Conservation (phyloP, 148 eudicot species). For the Rhododendron mucronatum region DNA sequence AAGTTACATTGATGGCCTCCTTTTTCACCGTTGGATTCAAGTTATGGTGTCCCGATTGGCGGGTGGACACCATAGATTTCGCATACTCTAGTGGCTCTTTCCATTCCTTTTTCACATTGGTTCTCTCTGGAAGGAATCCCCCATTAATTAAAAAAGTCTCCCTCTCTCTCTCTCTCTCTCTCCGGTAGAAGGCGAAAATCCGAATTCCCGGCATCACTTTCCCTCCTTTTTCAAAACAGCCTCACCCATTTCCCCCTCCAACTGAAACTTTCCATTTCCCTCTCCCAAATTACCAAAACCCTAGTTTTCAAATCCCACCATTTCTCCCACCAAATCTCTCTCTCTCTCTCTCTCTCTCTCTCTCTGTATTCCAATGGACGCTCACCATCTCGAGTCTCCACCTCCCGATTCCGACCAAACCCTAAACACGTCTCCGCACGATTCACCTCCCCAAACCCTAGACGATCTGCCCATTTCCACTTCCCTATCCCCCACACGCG, state of each 20-base stretch:
- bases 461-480: background rate
- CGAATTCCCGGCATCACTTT: conserved; percentile 14
- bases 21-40: too few relatives aligned
- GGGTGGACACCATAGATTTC: too few relatives aligned
- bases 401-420: conserved; percentile 12
- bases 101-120: too few relatives aligned
- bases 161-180: too few relatives aligned
- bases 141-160: too few relatives aligned
- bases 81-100: too few relatives aligned
- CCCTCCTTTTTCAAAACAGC: conserved; percentile 24
- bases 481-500: background rate
- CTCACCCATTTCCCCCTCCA: background rate
- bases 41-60: too few relatives aligned
- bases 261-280: conserved; percentile 6
- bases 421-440: background rate
- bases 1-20: too few relatives aligned
- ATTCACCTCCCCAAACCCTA: conserved; percentile 13
- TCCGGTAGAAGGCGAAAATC: background rate
- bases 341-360: background rate
- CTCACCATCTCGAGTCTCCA: background rate
- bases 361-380: conserved; percentile 1
- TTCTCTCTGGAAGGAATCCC: too few relatives aligned
- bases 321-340: background rate
- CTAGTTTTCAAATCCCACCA: background rate
- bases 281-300: background rate